Evolutionary conservation across 495 filamentous ascomycete species (phyloP), one percentile per base, ranked within the genome.

Genomic region (Xylaria scruposa): DNA sequence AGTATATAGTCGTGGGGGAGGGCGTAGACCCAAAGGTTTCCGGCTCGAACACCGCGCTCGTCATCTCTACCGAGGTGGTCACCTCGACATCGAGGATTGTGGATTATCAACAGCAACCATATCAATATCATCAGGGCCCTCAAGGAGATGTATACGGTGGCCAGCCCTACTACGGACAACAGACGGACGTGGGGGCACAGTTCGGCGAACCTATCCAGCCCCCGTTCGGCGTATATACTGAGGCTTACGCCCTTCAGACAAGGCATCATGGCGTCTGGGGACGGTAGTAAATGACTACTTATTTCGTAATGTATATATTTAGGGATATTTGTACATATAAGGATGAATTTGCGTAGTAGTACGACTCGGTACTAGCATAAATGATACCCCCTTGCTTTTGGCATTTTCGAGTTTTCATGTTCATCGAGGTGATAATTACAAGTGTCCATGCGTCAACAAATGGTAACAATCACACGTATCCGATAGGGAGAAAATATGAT

Each of bases 141-240:
- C 19, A 54, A 3, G 29, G 2, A 38, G 8, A 29, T 19, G 24
- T 46, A 38, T 59, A 59, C 26, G 17, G 31, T 3, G 38, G 38
- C 67, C 51, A 26, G 53, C 13, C 53, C 1, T 46, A 68, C 12
- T 56, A 33, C 44, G 62, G 53, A 13, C 51, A 47, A 24, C 17
- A 29, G 65, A 49, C 49, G 4, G 53, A 56, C 6, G 10, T 26
- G 38, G 66, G 58, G 4, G 19, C 3, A 38, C 29, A 56, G 3
- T 24, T 21, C 68, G 56, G 24, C 59, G 68, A 61, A 24, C 1
- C 21, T 0, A 24, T 29, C 0, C 59, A 49, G 68, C 47, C 46
- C 15, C 46, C 59, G 21, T 64, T 70, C 47, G 68, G 68, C n/a
- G 68, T 70, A 44, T 62, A 70, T 13, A 6, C 56, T n/a, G 58